Base-by-base conservation (phyloP, 208 protist genomes). In the Strigomonas culicis region DNA sequence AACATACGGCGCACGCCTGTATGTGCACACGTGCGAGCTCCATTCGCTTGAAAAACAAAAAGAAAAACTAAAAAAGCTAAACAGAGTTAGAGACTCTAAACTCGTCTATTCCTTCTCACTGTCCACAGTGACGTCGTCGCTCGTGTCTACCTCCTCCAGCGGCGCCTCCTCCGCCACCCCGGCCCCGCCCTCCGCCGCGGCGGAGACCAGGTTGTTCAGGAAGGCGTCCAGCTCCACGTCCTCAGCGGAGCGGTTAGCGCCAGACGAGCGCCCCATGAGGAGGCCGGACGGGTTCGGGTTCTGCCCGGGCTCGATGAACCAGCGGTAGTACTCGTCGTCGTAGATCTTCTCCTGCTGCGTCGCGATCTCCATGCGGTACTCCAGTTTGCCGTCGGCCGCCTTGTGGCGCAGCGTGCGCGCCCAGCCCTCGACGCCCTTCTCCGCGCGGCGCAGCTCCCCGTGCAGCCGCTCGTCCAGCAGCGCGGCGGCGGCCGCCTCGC, bases 271-370 rank as follows among this genome's bases (percentile, higher is more conserved):
- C 6, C 80, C 76, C 13, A 74, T 68, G 17, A 82, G 73, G 31
- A 95, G 74, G 21, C 90, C 90, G 21, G 81, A 93, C 13, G 88
- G 90, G 63, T 96, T 96, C 53, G 90, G 90, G 67, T 96, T 76
- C 52, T 84, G 80, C 2, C 90, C 90, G 21, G 90, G 90, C 60
- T 90, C 75, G 68, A 96, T 96, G 53, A 96, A 96, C 90, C 90
- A 96, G 63, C 88, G 90, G 73, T 96, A 96, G 76, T 96, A 96
- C 70, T 96, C 81, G 53, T 96, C 90, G 59, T 96, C 90, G 75
- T 93, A 94, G 53, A 96, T 92, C 83, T 96, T 96, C 77, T 96
- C 87, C 55, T 85, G 66, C 63, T 91, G 88, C 43, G 87, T 88
- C 19, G 90, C 88, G 47, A 96, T 87, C 77, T 94, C 86, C 10